Evolutionary conservation across 805 yeast species (phyloP).

Genomic region (Blastobotrys americana): DNA sequence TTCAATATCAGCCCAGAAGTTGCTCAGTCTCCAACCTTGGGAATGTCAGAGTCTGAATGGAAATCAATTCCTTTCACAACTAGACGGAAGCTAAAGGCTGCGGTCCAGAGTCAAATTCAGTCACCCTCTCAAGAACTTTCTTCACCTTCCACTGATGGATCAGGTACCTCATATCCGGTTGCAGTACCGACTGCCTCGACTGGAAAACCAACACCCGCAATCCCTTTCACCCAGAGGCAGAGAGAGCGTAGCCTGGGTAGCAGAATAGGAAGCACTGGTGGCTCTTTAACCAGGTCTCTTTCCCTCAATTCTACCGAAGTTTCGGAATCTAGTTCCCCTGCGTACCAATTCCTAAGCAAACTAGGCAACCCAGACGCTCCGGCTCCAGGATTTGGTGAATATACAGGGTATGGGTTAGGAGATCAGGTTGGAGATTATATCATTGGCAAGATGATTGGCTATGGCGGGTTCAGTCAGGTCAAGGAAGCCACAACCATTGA

Average conservation of each 20-base stretch:
- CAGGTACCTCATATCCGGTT: constrained; percentile 5
- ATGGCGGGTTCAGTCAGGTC: constrained; percentile 86
- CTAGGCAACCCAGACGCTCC: constrained; percentile 12
- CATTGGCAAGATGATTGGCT: constrained; percentile 71
- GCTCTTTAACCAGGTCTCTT: constrained; percentile 13
- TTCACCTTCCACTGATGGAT: constrained; percentile 1
- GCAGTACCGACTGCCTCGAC: background rate
- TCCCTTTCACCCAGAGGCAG: constrained; percentile 13
- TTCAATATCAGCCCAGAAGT: constrained; percentile 6
- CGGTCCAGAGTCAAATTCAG: constrained; percentile 7
- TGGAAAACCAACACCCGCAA: background rate
- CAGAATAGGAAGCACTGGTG: constrained; percentile 8
- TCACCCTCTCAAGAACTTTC: background rate
- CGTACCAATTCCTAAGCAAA: constrained; percentile 17
- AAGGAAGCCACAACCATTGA: constrained; percentile 49
- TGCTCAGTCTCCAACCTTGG: constrained; percentile 15
- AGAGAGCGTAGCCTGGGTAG: constrained; percentile 10
- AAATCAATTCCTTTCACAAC: constrained; percentile 19
- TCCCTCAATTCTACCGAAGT: constrained; percentile 11
- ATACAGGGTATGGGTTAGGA: constrained; percentile 34
- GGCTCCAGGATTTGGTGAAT: constrained; percentile 8
- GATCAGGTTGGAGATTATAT: constrained; percentile 52
- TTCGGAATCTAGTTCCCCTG: constrained; percentile 16
- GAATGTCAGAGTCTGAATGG: constrained; percentile 21
- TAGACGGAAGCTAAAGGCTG: constrained; percentile 16